phyloP scores from a whole-genome alignment of 306 rosid species.

The Boehmeria nivea region DNA sequence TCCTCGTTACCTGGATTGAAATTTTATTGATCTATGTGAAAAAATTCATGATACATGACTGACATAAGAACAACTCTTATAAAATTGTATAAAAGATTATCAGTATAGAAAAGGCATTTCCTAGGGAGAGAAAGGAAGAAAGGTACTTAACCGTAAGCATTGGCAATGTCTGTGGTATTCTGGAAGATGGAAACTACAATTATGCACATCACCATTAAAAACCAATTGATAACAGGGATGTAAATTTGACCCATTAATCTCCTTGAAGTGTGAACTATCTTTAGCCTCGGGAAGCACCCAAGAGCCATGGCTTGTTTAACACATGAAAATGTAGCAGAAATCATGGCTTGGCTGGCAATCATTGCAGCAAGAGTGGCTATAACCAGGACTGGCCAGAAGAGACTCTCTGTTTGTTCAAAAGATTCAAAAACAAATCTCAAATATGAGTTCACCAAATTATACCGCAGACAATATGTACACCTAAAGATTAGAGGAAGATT shows the following conservation, averaged over 20 bases:
- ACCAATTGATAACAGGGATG: conserved; percentile 87
- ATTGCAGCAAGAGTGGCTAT: conserved; percentile 90
- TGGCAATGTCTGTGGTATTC: conserved; percentile 89
- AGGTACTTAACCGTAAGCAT: conserved; percentile 73
- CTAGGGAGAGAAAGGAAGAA: conserved; percentile 19
- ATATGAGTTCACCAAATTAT: background rate
- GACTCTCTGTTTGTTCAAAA: conserved; percentile 50
- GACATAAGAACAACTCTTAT: background rate
- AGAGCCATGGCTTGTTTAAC: conserved; percentile 97
- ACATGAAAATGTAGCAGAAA: conserved; percentile 96
- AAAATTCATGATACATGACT: no score
- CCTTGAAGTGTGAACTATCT: conserved; percentile 90
- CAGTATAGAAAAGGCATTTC: background rate
- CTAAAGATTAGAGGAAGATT: background rate
- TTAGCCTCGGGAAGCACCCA: conserved; percentile 96
- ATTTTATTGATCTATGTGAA: no score
- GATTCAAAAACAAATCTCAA: conserved; percentile 20
- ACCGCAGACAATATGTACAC: no score
- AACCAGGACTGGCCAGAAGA: conserved; percentile 94
- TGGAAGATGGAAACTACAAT: conserved; percentile 70
- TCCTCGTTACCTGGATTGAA: no score
- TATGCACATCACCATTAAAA: conserved; percentile 88
- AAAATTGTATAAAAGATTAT: no score
- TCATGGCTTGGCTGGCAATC: conserved; percentile 99
- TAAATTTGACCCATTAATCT: conserved; percentile 89